Evolutionary conservation across 306 rosid genomes (phyloP), one percentile per base, ranked within the genome.

Genomic region (Mucuna pruriens): DNA sequence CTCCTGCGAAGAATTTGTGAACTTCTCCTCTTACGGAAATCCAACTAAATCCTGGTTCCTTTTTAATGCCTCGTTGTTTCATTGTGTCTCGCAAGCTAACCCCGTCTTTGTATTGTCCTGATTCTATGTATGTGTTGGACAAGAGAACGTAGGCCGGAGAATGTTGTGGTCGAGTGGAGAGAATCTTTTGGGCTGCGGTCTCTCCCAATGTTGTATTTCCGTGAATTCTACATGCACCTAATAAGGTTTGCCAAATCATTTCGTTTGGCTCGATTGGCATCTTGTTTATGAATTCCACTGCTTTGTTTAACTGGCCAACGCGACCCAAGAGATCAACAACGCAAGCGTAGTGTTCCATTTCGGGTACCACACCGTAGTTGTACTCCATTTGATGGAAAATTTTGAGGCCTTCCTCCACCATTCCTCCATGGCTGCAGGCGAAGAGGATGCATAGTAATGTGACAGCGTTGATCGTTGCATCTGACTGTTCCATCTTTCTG

Each of bases 191-290:
- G 78, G 97, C 94, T 15, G 90, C 96, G 49, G 58, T 60, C 69
- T 88, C 87, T n/a, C 94, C 97, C 81, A 93, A 70, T 48, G 78
- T 84, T 7, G 85, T 46, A 80, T 91, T 88, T 39, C 91, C 93
- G 73, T 91, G 94, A 66, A 87, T 90, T 84, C 94, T 88, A 54
- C 97, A 90, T 31, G 97, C 97, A 70, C 88, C 98, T 87, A 93
- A 85, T 82, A 91, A 83, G 62, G 93, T 80, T 78, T 91, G 94
- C 97, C 93, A 93, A 26, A 93, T 72, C 93, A 93, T 90, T 80
- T 85, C 91, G 29, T 86, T 75, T 23, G 91, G 94, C 78, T 91
- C 66, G 4, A 87, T 77, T 9, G 89, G 91, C 94, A 90, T 93
- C 75, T 44, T 76, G 40, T 81, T 55, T 31, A 93, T 91, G 67